Conservation (phyloP, 306 rosid genomes). For the Malus asiatica region DNA sequence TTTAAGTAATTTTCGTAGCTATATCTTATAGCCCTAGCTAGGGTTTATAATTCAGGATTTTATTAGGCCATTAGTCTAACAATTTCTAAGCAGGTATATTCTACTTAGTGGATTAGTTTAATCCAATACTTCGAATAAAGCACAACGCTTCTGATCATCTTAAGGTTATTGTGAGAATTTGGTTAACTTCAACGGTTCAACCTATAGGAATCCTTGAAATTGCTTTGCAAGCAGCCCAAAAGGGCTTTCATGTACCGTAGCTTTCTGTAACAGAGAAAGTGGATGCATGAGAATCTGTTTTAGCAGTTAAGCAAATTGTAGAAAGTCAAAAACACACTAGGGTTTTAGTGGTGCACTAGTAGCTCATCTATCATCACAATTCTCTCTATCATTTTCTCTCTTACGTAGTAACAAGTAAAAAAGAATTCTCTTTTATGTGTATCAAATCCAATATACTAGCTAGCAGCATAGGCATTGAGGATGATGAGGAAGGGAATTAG, state of each 20-base stretch:
- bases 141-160: conserved; percentile 15
- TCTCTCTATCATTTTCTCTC: not conserved
- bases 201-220: conserved; percentile 2
- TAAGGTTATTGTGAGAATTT: conserved; percentile 8
- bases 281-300: conserved; percentile 34
- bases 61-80: not conserved
- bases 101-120: not conserved
- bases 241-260: conserved; percentile 10
- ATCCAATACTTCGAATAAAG: not conserved
- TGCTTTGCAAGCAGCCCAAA: not conserved
- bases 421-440: not conserved
- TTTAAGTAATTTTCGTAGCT: not conserved
- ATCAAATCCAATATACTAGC: conserved; percentile 8
- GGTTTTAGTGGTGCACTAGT: not conserved
- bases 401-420: not conserved
- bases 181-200: not conserved
- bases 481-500: not conserved
- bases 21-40: not conserved
- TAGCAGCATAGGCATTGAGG: not conserved
- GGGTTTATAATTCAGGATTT: not conserved
- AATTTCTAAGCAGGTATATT: not conserved
- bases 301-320: conserved; percentile 24
- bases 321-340: not conserved
- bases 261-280: conserved; percentile 18
- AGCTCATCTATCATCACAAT: not conserved